These are phyloP conservation scores for Panellus pusillus DNA, from an alignment of 768 basidiomycete species.

Conservation along the genomic window DNA sequence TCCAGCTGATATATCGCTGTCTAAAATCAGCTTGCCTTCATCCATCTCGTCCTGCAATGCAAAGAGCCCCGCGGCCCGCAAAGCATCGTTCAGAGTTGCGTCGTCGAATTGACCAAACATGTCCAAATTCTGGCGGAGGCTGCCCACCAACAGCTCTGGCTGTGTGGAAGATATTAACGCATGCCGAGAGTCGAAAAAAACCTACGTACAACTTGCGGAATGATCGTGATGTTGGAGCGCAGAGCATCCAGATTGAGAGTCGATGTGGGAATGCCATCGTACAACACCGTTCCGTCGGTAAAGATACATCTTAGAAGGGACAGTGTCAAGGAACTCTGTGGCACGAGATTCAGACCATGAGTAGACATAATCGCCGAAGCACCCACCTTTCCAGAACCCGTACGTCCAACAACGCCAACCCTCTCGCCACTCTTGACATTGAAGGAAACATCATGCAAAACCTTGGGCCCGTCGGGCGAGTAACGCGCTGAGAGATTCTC, in stretches of 20 bases:
- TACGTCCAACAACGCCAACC: slow-evolving; percentile 24
- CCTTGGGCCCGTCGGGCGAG: slow-evolving; percentile 22
- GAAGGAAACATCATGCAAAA: background rate
- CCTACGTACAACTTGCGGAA: slow-evolving; percentile 31
- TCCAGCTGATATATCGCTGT: slow-evolving; percentile 29
- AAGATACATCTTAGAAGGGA: slow-evolving; percentile 43
- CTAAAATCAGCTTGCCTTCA: slow-evolving; percentile 27
- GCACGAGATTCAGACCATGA: background rate
- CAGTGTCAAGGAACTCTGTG: slow-evolving; percentile 38
- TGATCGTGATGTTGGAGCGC: slow-evolving; percentile 45
- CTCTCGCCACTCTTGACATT: slow-evolving; percentile 1
- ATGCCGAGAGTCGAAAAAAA: background rate
- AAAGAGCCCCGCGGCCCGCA: slow-evolving; percentile 34
- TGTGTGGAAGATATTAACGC: background rate
- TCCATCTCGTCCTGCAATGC: slow-evolving; percentile 33
- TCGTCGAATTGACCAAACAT: slow-evolving; percentile 47
- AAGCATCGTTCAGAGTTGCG: slow-evolving; percentile 33
- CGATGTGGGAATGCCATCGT: slow-evolving; percentile 41
- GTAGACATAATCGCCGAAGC: background rate
- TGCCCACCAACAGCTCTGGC: slow-evolving; percentile 40
- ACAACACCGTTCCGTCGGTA: slow-evolving; percentile 31
- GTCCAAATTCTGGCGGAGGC: slow-evolving; percentile 46
- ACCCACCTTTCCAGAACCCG: slow-evolving; percentile 24
- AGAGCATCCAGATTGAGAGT: slow-evolving; percentile 46
- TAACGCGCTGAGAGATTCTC: slow-evolving; percentile 45